Percentiles rank a stretch among this genome's conserved stretches.
Conservation (phyloP, 1,139 yeast genomes). For the Diutina rugosa region DNA sequence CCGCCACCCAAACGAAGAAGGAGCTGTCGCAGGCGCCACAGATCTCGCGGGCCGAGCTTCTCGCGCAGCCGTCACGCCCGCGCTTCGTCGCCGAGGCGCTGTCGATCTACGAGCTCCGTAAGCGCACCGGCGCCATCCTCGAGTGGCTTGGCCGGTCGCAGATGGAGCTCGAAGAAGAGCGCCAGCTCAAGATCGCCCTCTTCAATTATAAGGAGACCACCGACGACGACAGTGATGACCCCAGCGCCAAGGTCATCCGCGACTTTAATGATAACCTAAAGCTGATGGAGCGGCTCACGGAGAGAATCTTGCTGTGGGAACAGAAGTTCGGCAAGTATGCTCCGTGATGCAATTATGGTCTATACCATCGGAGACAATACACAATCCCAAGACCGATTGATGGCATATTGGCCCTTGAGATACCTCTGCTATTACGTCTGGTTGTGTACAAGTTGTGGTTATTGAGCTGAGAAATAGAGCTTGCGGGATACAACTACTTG, state of each 20-base stretch:
- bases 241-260: constrained; percentile 19
- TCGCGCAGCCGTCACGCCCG: constrained; percentile 67
- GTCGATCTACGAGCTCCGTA: constrained; percentile 68
- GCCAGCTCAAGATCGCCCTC: constrained; percentile 8
- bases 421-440: too few species aligned
- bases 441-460: too few species aligned
- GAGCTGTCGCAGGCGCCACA: constrained; percentile 4
- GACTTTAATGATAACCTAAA: constrained; percentile 45
- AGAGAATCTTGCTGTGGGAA: constrained; percentile 66
- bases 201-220: not conserved
- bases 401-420: too few species aligned
- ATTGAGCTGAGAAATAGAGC: too few species aligned
- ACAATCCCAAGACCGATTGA: not conserved
- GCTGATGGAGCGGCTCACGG: constrained; percentile 59
- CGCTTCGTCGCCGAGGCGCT: constrained; percentile 67
- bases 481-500: too few species aligned
- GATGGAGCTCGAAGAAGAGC: constrained; percentile 64
- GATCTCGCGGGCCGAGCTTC: constrained; percentile 23
- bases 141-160: constrained; percentile 86
- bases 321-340: constrained; percentile 50
- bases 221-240: not conserved
- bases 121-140: constrained; percentile 78
- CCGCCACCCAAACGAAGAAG: constrained; percentile 3
- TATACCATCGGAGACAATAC: not conserved
- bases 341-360: constrained; percentile 11